Percentiles rank a stretch among this genome's conserved stretches.
phyloP scores from a whole-genome alignment of 2,329 filamentous ascomycete species.

The Fusarium xylarioides region DNA sequence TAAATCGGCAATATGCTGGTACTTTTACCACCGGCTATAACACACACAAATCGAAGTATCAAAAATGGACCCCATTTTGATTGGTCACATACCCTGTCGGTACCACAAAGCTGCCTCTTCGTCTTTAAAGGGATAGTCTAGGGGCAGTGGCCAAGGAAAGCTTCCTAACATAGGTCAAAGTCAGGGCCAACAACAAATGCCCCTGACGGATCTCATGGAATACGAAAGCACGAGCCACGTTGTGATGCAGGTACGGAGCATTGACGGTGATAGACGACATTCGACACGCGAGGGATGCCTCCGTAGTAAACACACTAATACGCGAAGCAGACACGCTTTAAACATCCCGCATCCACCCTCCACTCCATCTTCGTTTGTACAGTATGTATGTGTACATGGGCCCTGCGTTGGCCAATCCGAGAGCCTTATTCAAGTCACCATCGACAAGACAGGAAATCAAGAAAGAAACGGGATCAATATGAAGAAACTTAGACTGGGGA shows the following conservation, averaged over 20 bases:
- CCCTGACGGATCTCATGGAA: slow-evolving; percentile 37
- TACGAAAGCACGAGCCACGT: slow-evolving; percentile 43
- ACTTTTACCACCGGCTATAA: no score
- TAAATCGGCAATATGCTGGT: no score
- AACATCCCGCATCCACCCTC: background rate
- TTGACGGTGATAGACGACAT: slow-evolving; percentile 6
- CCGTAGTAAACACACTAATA: slow-evolving; percentile 12
- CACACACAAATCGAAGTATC: no score
- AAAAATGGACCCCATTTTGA: no score
- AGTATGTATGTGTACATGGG: background rate
- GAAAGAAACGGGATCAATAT: background rate
- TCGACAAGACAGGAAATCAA: slow-evolving; percentile 12
- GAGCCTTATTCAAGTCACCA: background rate
- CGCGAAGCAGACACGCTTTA: slow-evolving; percentile 3
- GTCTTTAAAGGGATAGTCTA: no score
- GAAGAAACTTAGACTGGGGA: slow-evolving; percentile 9
- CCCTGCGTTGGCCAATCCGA: slow-evolving; percentile 15
- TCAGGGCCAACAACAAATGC: slow-evolving; percentile 7
- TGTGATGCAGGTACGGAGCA: slow-evolving; percentile 40
- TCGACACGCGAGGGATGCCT: slow-evolving; percentile 1
- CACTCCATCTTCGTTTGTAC: background rate
- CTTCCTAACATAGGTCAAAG: slow-evolving; percentile 4
- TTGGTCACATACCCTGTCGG: no score
- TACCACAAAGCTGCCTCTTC: no score
- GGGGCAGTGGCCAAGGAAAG: slow-evolving; percentile 24